These are phyloP conservation scores for Colletotrichum plurivorum DNA, from an alignment of 2,329 filamentous ascomycete genomes.

Conservation along the genomic window DNA sequence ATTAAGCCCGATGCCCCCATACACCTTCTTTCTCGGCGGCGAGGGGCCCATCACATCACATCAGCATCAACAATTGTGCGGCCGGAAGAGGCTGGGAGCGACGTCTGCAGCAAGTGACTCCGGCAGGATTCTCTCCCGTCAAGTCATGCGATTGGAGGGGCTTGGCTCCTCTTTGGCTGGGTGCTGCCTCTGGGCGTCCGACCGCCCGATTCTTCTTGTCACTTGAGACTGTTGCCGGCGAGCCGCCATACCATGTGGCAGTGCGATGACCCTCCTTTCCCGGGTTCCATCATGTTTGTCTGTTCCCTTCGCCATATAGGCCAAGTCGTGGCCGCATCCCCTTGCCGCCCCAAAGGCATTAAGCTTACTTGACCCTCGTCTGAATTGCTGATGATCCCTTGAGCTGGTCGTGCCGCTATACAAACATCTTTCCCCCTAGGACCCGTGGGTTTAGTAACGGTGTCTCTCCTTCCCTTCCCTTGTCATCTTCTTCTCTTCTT, in stretches of 20 bases:
- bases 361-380: conserved; percentile 35
- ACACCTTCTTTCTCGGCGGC: conserved; percentile 15
- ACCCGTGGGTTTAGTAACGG: conserved; percentile 41
- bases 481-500: conserved; percentile 22
- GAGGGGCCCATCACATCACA: conserved; percentile 3
- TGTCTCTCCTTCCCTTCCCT: conserved; percentile 39
- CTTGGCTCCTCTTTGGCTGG: conserved; percentile 28
- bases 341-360: conserved; percentile 4
- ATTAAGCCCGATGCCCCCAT: conserved; percentile 34
- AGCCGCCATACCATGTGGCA: conserved; percentile 33
- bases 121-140: conserved; percentile 11
- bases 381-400: conserved; percentile 24
- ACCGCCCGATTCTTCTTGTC: conserved; percentile 22
- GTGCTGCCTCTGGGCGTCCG: conserved; percentile 28
- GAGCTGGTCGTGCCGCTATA: conserved; percentile 28
- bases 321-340: conserved; percentile 26
- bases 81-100: conserved; percentile 35
- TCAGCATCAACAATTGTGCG: conserved; percentile 24
- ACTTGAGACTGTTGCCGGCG: conserved; percentile 24
- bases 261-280: not conserved
- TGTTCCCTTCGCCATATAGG: conserved; percentile 32
- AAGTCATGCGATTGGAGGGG: conserved; percentile 34
- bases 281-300: conserved; percentile 5
- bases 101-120: conserved; percentile 14
- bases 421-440: conserved; percentile 36